A percentile compares a stretch with the other conserved stretches of the same genome.
Conservation (phyloP, 1,284 basidiomycete genomes). For the Kwoniella shivajii region DNA sequence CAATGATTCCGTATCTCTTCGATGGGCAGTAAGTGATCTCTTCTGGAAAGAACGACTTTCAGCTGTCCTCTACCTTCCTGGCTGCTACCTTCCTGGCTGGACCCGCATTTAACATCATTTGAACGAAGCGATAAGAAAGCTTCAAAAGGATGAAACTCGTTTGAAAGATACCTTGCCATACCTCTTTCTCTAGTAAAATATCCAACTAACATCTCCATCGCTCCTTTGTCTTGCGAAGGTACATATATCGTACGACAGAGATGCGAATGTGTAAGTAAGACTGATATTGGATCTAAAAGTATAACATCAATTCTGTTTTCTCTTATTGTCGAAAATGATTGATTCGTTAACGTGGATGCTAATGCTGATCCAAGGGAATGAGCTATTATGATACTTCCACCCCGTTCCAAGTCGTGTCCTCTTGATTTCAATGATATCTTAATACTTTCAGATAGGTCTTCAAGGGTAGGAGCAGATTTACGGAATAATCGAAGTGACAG, state of each 20-base stretch:
- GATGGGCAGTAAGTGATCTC: conserved; percentile 13
- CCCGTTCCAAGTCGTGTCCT: neutral
- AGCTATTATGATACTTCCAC: conserved; percentile 3
- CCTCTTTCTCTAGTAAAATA: conserved; percentile 8
- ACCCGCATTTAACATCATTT: too few relatives aligned
- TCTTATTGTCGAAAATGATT: neutral
- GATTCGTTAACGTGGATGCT: conserved; percentile 1
- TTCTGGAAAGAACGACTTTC: conserved; percentile 1
- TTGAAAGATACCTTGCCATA: conserved; percentile 3
- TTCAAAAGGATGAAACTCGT: conserved; percentile 13
- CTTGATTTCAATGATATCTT: neutral
- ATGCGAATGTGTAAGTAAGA: conserved; percentile 5
- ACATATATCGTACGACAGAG: conserved; percentile 4
- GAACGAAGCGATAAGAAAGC: neutral
- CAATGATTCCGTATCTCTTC: conserved; percentile 1
- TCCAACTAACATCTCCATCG: conserved; percentile 3
- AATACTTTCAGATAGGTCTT: neutral
- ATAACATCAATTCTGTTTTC: neutral
- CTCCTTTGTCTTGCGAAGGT: neutral
- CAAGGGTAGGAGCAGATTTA: neutral
- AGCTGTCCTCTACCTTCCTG: neutral
- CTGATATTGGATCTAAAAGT: conserved; percentile 13
- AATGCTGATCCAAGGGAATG: conserved; percentile 13
- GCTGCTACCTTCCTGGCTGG: neutral
- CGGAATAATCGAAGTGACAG: conserved; percentile 1